Percentiles rank a stretch among this genome's conserved stretches.
Evolutionary conservation across 176 grass and related monocot genomes (phyloP).

Genomic region (Miscanthus lutarioriparius): DNA sequence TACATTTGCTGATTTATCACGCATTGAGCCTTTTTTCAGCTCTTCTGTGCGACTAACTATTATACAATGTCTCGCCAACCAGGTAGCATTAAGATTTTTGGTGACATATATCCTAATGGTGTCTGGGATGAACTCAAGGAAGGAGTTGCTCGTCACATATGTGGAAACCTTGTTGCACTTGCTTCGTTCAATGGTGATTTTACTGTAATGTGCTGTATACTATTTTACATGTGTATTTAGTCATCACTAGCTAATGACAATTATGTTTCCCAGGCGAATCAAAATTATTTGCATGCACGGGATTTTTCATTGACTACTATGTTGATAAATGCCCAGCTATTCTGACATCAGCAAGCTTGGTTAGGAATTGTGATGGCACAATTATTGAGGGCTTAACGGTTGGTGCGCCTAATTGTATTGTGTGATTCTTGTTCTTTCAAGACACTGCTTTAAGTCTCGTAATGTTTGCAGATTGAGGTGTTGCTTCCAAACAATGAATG

Average conservation of each 20-base stretch:
- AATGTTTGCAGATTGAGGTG: not conserved
- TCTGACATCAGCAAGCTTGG: constrained; percentile 16
- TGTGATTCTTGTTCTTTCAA: not conserved
- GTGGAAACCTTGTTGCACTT: not conserved
- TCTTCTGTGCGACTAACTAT: not conserved
- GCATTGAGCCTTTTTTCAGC: not conserved
- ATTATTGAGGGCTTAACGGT: constrained; percentile 15
- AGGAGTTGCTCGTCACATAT: not conserved
- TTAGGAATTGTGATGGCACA: not conserved
- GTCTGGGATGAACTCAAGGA: not conserved
- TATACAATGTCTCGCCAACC: not conserved
- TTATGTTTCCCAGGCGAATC: not conserved
- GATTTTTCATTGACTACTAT: constrained; percentile 12
- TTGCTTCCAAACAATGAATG: not conserved
- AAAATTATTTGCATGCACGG: constrained; percentile 1
- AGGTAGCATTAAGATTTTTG: not conserved
- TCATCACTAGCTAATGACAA: not conserved
- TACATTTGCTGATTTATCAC: not conserved
- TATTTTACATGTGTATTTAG: not conserved
- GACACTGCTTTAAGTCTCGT: not conserved
- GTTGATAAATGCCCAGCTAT: not conserved
- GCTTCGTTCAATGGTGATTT: constrained; percentile 11
- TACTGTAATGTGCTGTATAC: not conserved
- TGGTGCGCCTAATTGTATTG: not conserved
- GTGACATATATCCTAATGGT: not conserved